phyloP scores from a whole-genome alignment of 371 early-diverging fungal genomes.

The Rhizopus delemar region DNA sequence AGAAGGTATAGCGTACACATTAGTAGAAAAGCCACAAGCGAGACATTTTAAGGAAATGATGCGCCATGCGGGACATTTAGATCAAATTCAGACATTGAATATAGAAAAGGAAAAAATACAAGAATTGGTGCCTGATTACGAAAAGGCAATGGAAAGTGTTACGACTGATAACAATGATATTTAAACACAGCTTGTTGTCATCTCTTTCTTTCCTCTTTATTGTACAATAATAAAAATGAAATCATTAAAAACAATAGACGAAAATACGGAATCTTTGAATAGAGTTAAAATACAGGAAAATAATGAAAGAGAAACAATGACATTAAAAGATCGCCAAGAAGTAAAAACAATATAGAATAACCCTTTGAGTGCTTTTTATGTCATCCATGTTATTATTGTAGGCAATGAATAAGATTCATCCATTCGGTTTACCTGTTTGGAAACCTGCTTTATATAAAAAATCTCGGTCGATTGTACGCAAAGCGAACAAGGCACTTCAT shows the following conservation, averaged over 20 bases:
- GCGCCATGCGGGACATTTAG: slow-evolving; percentile 65
- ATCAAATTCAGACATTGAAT: slow-evolving; percentile 52
- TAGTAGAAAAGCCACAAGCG: slow-evolving; percentile 83
- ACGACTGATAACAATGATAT: slow-evolving; percentile 9
- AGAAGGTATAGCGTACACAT: slow-evolving; percentile 82
- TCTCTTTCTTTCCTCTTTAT: slow-evolving; percentile 2
- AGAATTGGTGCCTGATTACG: slow-evolving; percentile 28
- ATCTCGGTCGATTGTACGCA: slow-evolving; percentile 79
- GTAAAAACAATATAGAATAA: slow-evolving; percentile 25
- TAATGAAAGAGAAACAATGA: slow-evolving; percentile 52
- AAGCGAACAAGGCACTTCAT: slow-evolving; percentile 81
- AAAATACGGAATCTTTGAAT: no score
- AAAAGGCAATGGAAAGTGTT: slow-evolving; percentile 27
- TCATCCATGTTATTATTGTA: slow-evolving; percentile 22
- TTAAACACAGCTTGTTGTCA: background rate
- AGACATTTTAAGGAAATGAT: slow-evolving; percentile 78
- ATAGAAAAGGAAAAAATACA: slow-evolving; percentile 41
- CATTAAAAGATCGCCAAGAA: slow-evolving; percentile 70
- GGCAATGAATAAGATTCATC: slow-evolving; percentile 82
- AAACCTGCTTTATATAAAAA: slow-evolving; percentile 96
- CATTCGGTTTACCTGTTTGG: slow-evolving; percentile 95
- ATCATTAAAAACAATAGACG: background rate
- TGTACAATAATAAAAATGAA: slow-evolving; percentile 6
- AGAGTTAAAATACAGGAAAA: slow-evolving; percentile 2
- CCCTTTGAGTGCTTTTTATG: background rate